Evolutionary conservation across 2,329 filamentous ascomycete species (phyloP), one percentile per base, ranked within the genome.

Genomic region (Aspergillus felis): DNA sequence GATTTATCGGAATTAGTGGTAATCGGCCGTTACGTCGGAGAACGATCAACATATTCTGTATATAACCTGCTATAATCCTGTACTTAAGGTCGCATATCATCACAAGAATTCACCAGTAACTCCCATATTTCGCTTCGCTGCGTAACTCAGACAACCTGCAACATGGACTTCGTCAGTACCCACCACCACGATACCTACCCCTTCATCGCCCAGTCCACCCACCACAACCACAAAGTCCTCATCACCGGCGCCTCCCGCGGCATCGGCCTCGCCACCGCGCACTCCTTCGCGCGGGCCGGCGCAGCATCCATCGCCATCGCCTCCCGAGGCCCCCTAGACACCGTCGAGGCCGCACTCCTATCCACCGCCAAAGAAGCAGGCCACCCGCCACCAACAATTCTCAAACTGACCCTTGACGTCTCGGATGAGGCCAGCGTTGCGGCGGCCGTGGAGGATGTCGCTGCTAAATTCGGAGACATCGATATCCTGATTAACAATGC

Each of bases 401-500:
- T 72, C 20, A 65, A 64, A 8, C 57, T 76, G n/a, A 63, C 69
- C 48, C 51, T 76, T 24, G 73, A 76, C 54, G 70, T 76, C 29
- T 59, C 70, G 9, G 68, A 68, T 53, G 65, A 58, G 47, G 59
- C 64, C 28, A 71, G 69, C 47, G 69, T 76, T 24, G 71, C 73
- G 6, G 61, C 62, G 4, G 67, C 68, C 10, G 70, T 67, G 3
- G 61, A 64, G 0, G 60, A 66, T 7, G 66, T 76, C 44, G 64
- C 67, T 38, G 62, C 67, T 54, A 49, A 58, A 10, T 75, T 75
- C 56, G 72, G 74, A 5, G 63, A 64, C 22, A 53, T 73, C 7
- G 71, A 75, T 49, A 61, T 76, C 29, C 63, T 75, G 27, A 67
- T 76, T 57, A 74, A 74, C 55, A 75, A 74, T 53, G 72, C 71